phyloP scores from a whole-genome alignment of 2,329 filamentous ascomycete species.

The Plenodomus tracheiphilus region DNA sequence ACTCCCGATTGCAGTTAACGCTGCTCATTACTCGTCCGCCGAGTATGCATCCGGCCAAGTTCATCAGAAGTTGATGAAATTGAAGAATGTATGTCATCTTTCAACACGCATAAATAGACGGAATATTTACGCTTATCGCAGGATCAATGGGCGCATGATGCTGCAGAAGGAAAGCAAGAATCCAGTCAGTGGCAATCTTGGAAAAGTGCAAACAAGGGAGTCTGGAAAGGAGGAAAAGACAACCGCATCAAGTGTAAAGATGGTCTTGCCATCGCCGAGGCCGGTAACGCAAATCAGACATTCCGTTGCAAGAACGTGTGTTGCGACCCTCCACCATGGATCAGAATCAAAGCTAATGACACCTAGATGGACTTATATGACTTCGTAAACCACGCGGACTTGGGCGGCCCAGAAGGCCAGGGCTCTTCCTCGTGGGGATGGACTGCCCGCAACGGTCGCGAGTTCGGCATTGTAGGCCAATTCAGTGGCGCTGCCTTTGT shows the following conservation, averaged over 20 bases:
- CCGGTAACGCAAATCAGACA: constrained; percentile 28
- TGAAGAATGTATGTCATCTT: constrained; percentile 19
- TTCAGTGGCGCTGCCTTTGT: constrained; percentile 58
- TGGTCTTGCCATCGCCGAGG: constrained; percentile 25
- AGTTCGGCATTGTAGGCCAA: constrained; percentile 59
- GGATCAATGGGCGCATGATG: constrained; percentile 28
- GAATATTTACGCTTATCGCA: neutral
- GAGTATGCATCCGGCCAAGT: constrained; percentile 29
- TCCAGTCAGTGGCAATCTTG: constrained; percentile 22
- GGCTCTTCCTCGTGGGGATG: constrained; percentile 57
- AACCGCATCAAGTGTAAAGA: constrained; percentile 25
- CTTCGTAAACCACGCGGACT: constrained; percentile 58
- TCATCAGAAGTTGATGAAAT: constrained; percentile 30
- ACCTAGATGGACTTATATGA: constrained; percentile 57
- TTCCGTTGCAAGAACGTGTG: constrained; percentile 29
- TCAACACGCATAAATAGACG: neutral
- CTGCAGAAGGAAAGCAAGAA: constrained; percentile 21
- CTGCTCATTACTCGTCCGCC: constrained; percentile 23
- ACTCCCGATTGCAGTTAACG: constrained; percentile 25
- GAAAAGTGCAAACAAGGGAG: constrained; percentile 22
- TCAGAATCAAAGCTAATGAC: constrained; percentile 22
- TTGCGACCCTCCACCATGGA: neutral
- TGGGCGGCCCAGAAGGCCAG: constrained; percentile 51
- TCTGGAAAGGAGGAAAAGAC: constrained; percentile 5
- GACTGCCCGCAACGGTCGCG: constrained; percentile 55